A percentile compares a stretch with the other conserved stretches of the same genome.
phyloP scores from a whole-genome alignment of 306 rosid genomes.

The Pterocarpus macrocarpus region DNA sequence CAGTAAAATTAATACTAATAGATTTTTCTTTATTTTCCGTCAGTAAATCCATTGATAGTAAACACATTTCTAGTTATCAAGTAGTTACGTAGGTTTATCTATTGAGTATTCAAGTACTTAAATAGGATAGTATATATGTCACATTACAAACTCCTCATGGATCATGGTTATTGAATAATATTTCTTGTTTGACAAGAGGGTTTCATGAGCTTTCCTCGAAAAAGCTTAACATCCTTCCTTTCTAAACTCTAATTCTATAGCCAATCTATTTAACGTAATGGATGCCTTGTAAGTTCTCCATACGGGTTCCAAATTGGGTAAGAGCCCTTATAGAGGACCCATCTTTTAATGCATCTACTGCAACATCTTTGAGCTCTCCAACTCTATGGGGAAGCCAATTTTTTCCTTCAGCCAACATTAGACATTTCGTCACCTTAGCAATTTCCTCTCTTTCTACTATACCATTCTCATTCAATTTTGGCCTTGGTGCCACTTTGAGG shows the following conservation, averaged over 20 bases:
- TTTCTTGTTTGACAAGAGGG: no score
- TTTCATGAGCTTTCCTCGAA: no score
- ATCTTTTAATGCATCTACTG: background rate
- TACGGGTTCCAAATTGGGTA: background rate
- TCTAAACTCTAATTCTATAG: background rate
- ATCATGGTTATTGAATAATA: no score
- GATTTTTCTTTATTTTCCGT: no score
- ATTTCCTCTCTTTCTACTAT: background rate
- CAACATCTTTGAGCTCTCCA: conserved; percentile 8
- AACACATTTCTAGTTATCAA: no score
- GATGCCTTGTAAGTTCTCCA: background rate
- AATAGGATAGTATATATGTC: no score
- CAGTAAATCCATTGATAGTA: no score
- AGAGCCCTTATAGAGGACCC: conserved; percentile 21
- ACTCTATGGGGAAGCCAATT: background rate
- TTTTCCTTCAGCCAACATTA: conserved; percentile 22
- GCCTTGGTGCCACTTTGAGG: conserved; percentile 20
- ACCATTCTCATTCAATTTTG: background rate
- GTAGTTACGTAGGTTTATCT: no score
- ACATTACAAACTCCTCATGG: no score
- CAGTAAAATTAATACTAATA: no score
- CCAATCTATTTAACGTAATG: background rate
- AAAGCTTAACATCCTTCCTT: no score
- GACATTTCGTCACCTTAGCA: background rate
- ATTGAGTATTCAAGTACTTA: no score